phyloP scores from a whole-genome alignment of 257 asterid genomes.

The Oldenlandia corymbosa region DNA sequence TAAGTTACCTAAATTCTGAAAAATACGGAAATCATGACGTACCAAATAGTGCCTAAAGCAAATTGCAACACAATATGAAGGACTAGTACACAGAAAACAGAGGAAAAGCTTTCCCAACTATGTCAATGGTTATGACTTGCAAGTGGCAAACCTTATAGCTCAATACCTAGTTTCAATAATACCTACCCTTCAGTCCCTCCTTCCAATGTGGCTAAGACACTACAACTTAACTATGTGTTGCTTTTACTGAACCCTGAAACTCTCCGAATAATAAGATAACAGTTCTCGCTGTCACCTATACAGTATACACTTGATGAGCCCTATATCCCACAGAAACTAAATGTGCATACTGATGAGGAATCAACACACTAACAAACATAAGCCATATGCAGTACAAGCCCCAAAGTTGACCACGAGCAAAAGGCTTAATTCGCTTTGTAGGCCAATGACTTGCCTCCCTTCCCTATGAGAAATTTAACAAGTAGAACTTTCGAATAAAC shows the following conservation, averaged over 20 bases:
- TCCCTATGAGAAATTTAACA: not conserved
- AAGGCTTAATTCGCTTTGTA: not conserved
- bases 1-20: not conserved
- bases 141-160: not conserved
- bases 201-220: not conserved
- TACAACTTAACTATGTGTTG: not conserved
- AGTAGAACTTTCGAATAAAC: not conserved
- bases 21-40: not conserved
- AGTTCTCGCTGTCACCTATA: not conserved
- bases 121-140: not conserved
- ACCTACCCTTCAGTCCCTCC: not conserved
- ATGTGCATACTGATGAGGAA: too few relatives aligned
- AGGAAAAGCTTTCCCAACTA: not conserved
- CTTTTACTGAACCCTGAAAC: not conserved
- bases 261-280: not conserved
- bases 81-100: not conserved
- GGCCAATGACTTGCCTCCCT: not conserved
- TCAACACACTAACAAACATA: not conserved
- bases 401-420: not conserved
- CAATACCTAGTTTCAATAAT: not conserved
- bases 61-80: not conserved
- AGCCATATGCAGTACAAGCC: not conserved
- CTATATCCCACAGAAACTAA: not conserved
- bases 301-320: not conserved
- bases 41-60: not conserved